Conservation (phyloP, 2,329 filamentous ascomycete genomes). For the Tolypocladium ophioglossoides region DNA sequence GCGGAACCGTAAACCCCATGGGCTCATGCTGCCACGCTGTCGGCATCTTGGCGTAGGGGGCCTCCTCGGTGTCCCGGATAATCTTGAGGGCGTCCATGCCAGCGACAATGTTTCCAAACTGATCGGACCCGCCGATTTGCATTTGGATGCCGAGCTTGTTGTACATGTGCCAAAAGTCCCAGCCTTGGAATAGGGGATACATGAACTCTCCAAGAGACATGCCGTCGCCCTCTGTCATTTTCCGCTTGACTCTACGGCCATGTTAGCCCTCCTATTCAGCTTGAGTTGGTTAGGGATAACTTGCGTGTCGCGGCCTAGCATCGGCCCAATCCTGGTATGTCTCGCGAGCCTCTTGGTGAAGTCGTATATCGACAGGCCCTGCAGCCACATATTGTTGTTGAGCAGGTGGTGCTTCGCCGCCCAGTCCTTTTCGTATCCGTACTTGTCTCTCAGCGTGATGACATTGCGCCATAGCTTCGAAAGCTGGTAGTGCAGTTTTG, state of each 20-base stretch:
- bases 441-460: constrained; percentile 50
- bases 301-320: constrained; percentile 82
- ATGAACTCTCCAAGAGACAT: constrained; percentile 92
- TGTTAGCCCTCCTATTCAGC: constrained; percentile 8
- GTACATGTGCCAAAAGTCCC: constrained; percentile 93
- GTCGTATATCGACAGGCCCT: constrained; percentile 59
- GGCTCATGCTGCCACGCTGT: constrained; percentile 42
- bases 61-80: constrained; percentile 48
- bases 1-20: constrained; percentile 80
- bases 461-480: constrained; percentile 67
- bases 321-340: constrained; percentile 67
- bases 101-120: constrained; percentile 91
- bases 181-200: constrained; percentile 88
- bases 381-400: constrained; percentile 83
- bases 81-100: constrained; percentile 79
- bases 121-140: constrained; percentile 90
- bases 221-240: constrained; percentile 75
- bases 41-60: constrained; percentile 29
- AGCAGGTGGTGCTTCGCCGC: constrained; percentile 56
- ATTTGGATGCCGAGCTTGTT: constrained; percentile 56
- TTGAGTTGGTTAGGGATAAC: constrained; percentile 21
- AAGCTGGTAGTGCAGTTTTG: constrained; percentile 59
- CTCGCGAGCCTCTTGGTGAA: constrained; percentile 65
- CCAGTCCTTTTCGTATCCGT: constrained; percentile 53
- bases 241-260: constrained; percentile 54